Evolutionary conservation across 805 yeast species (phyloP), one percentile per base, ranked within the genome.

Genomic region (Jamesozyma piceae): DNA sequence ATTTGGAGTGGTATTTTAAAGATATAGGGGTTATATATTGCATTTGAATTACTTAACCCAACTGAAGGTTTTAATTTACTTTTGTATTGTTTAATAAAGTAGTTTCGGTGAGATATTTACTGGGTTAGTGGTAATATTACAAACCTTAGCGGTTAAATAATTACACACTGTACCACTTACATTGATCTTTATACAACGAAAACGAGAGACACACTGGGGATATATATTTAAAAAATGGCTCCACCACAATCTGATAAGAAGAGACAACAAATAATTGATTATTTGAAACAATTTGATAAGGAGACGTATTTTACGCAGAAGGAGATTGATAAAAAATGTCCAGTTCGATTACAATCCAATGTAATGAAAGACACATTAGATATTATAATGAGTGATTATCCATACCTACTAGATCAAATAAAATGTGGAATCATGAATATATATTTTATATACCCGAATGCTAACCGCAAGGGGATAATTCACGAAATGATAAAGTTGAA

Each of bases 381-480:
- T 32, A 34, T 31, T 14, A 17, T 47, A 3, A 37, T 44, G 11
- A 32, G 28, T 28, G 49, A 46, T 3, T 37, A 35, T 13, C 38
- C 45, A 2, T 27, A 37, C 5, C 21, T 43, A 8, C 14, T 48
- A 6, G 67, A 66, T 35, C 65, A 67, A 32, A 78, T 73, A 46
- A 77, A 77, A 54, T 75, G 82, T 53, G 83, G 82, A 0, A 62
- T 64, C 13, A 64, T 71, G 13, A 72, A 72, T 41, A 58, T 74
- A 2, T 76, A 73, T 45, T 76, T 37, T 19, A 24, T 41, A 15
- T 41, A 36, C 32, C 39, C 37, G 3, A 11, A 37, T 15, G 15
- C 13, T 20, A 41, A 37, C 14, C 6, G 8, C 9, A 24, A 27
- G 13, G 18, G 32, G 8, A 14, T 41, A 6, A 31, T 36, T 9